Conservation (phyloP, 2,329 filamentous ascomycete species). For the Ceratocystiopsis sp. region DNA sequence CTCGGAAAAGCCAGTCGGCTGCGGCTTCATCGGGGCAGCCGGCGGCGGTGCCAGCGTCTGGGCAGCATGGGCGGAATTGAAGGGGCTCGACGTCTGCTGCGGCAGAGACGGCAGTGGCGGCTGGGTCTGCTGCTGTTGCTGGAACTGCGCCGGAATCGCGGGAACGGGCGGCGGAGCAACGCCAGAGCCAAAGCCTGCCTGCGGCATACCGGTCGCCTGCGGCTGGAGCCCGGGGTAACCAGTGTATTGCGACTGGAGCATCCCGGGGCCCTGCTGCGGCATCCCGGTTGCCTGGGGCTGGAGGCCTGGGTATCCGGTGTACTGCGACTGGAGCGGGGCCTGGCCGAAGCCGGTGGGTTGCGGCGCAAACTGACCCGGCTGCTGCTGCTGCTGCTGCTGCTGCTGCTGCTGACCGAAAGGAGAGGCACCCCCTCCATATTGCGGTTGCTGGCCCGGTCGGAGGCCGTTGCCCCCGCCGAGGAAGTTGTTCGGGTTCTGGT, state of each 20-base stretch:
- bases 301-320: constrained; percentile 39
- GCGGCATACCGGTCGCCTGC: constrained; percentile 29
- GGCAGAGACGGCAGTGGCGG: constrained; percentile 11
- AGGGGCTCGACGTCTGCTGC: constrained; percentile 26
- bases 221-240: constrained; percentile 37
- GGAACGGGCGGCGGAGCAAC: constrained; percentile 35
- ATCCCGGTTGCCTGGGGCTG: constrained; percentile 30
- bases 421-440: constrained; percentile 31
- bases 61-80: constrained; percentile 29
- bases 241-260: constrained; percentile 40
- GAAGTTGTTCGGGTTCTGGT: constrained; percentile 75
- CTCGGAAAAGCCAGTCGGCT: constrained; percentile 46
- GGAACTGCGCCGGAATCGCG: constrained; percentile 41
- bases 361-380: constrained; percentile 36
- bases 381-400: constrained; percentile 31
- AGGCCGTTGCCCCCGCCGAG: constrained; percentile 58
- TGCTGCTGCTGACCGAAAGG: constrained; percentile 25
- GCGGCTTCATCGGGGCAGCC: constrained; percentile 42
- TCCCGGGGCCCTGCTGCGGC: constrained; percentile 18
- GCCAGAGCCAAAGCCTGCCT: constrained; percentile 40
- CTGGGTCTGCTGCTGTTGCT: constrained; percentile 26
- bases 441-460: constrained; percentile 42
- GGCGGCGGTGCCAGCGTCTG: constrained; percentile 29
- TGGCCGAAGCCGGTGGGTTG: constrained; percentile 45
- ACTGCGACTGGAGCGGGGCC: constrained; percentile 37